phyloP scores from a whole-genome alignment of 257 asterid genomes.

The Leonotis leonurus region DNA sequence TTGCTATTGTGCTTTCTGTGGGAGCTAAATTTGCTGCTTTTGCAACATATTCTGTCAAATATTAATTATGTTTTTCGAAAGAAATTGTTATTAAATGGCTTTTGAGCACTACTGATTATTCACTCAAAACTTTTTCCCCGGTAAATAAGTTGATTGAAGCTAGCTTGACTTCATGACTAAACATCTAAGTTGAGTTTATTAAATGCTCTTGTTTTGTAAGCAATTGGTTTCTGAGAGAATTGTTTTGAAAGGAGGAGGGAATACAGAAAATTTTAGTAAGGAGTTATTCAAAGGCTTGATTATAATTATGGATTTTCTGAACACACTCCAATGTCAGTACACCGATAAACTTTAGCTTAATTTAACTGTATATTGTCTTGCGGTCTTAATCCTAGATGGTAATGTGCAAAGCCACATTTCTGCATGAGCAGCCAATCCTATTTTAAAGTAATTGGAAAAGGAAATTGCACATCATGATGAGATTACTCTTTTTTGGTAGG shows the following conservation, averaged over 20 bases:
- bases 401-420: not conserved
- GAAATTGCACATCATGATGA: not conserved
- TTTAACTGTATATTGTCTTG: not conserved
- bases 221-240: not conserved
- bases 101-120: not conserved
- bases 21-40: not conserved
- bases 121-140: not conserved
- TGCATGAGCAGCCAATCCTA: not conserved
- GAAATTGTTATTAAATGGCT: not conserved
- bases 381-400: not conserved
- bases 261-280: not conserved
- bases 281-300: not conserved
- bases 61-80: not conserved
- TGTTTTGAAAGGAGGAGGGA: not conserved
- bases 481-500: not conserved
- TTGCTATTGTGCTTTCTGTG: not conserved
- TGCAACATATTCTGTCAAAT: not conserved
- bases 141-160: not conserved
- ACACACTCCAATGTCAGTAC: not conserved
- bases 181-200: not conserved
- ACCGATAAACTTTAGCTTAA: not conserved
- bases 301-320: not conserved
- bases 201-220: not conserved
- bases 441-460: not conserved
- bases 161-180: not conserved